Conservation (phyloP, 306 rosid genomes). For the Vigna nakashimae region DNA sequence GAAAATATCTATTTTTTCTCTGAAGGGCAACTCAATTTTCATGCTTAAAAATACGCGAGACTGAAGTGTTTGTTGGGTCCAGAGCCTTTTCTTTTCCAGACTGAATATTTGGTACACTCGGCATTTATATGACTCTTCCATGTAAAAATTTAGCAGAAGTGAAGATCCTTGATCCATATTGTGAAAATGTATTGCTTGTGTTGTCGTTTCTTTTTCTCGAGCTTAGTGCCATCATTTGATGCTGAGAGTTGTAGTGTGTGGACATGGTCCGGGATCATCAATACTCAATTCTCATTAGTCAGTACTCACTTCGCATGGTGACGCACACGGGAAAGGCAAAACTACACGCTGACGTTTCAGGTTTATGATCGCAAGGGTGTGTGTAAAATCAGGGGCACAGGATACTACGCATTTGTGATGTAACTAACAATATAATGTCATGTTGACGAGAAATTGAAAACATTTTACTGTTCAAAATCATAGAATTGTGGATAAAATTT, state of each 20-base stretch:
- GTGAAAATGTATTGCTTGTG: neutral
- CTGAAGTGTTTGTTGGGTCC: neutral
- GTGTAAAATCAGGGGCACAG: neutral
- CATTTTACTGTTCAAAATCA: neutral
- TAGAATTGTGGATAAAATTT: neutral
- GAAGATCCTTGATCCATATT: neutral
- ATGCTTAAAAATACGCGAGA: neutral
- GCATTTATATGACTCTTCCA: neutral
- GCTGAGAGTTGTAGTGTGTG: conserved; percentile 29
- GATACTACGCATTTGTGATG: neutral
- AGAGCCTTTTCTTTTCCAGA: neutral
- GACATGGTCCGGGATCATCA: conserved; percentile 32
- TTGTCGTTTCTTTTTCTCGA: conserved; percentile 31
- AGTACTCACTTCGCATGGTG: conserved; percentile 36
- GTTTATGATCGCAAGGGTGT: neutral
- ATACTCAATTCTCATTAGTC: neutral
- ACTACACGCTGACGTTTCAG: conserved; percentile 1
- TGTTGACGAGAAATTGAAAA: neutral
- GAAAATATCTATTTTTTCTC: neutral
- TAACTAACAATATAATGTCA: too few relatives aligned
- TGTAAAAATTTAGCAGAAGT: neutral
- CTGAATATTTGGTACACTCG: neutral
- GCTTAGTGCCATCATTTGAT: conserved; percentile 34
- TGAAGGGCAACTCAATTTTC: neutral
- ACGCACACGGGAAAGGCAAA: conserved; percentile 14